Percentiles rank a stretch among this genome's conserved stretches.
Conservation (phyloP, 805 yeast genomes). For the Saccharomyces mikatae region DNA sequence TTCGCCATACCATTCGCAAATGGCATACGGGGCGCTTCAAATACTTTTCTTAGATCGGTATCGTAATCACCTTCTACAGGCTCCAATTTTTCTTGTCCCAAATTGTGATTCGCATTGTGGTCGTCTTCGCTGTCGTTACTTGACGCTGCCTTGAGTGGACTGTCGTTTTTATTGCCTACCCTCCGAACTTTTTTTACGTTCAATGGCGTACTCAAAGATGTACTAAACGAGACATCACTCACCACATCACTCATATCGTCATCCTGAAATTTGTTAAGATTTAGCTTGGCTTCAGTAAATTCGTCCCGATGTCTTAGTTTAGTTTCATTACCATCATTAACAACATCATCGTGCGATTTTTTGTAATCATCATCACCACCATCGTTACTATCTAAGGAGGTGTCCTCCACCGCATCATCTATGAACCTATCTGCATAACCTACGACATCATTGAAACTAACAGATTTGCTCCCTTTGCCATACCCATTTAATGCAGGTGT, state of each 20-base stretch:
- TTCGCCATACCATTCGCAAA: constrained; percentile 21
- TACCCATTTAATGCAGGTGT: constrained; percentile 6
- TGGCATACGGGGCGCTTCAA: constrained; percentile 26
- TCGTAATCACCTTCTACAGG: constrained; percentile 18
- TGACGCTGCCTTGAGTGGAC: constrained; percentile 10
- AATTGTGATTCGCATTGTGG: background rate
- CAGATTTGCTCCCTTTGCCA: constrained; percentile 24
- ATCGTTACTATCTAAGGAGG: constrained; percentile 7
- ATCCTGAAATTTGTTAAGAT: constrained; percentile 13
- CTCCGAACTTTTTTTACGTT: constrained; percentile 20
- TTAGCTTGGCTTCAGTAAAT: constrained; percentile 33
- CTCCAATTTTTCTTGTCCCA: background rate
- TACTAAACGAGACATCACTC: constrained; percentile 30
- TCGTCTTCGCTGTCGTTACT: background rate
- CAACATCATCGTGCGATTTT: constrained; percentile 21
- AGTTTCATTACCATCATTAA: constrained; percentile 13
- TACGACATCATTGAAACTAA: constrained; percentile 28
- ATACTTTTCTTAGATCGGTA: constrained; percentile 20
- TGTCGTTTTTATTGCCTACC: constrained; percentile 5
- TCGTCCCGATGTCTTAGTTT: constrained; percentile 23
- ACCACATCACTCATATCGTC: constrained; percentile 28
- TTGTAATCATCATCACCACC: constrained; percentile 11
- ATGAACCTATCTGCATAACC: constrained; percentile 29
- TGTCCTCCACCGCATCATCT: constrained; percentile 15
- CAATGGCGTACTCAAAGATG: constrained; percentile 23